phyloP scores from a whole-genome alignment of 2,329 filamentous ascomycete species.

The Paraphoma chrysanthemicola region DNA sequence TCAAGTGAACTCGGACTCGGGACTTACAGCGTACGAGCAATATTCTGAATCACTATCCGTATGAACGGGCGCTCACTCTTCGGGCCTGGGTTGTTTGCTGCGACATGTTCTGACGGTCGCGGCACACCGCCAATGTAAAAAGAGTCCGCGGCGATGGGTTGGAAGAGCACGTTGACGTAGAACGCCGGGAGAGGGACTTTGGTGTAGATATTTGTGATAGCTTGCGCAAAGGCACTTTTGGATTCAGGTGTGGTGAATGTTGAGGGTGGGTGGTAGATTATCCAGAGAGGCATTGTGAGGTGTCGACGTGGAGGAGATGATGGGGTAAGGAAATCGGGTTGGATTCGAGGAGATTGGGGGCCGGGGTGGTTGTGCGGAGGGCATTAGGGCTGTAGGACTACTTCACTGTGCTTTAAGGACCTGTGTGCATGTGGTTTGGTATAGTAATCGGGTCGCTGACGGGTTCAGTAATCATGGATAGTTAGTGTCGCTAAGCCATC shows the following conservation, averaged over 20 bases:
- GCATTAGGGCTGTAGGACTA: too few species aligned
- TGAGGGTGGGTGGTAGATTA: conserved; percentile 49
- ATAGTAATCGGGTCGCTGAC: not conserved
- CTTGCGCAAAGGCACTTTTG: conserved; percentile 41
- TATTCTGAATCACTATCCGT: conserved; percentile 44
- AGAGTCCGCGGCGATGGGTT: conserved; percentile 29
- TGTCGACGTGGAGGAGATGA: not conserved
- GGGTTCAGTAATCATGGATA: conserved; percentile 14
- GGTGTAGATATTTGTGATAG: conserved; percentile 52
- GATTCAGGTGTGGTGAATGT: conserved; percentile 39
- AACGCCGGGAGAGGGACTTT: conserved; percentile 50
- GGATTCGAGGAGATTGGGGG: too few species aligned
- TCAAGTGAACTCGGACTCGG: not conserved
- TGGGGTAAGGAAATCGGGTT: too few species aligned
- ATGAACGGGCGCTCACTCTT: conserved; percentile 42
- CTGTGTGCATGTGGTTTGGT: not conserved
- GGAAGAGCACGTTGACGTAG: conserved; percentile 54
- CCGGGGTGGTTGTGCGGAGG: too few species aligned
- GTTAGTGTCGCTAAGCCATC: not conserved
- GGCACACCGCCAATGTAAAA: conserved; percentile 43
- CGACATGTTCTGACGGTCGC: conserved; percentile 14
- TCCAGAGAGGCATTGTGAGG: conserved; percentile 53
- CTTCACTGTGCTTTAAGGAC: too few species aligned
- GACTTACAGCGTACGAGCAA: conserved; percentile 33
- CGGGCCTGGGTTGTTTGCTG: conserved; percentile 10